These are phyloP conservation scores for Agrocybe pediades DNA, from an alignment of 768 basidiomycete genomes.

Conservation along the genomic window DNA sequence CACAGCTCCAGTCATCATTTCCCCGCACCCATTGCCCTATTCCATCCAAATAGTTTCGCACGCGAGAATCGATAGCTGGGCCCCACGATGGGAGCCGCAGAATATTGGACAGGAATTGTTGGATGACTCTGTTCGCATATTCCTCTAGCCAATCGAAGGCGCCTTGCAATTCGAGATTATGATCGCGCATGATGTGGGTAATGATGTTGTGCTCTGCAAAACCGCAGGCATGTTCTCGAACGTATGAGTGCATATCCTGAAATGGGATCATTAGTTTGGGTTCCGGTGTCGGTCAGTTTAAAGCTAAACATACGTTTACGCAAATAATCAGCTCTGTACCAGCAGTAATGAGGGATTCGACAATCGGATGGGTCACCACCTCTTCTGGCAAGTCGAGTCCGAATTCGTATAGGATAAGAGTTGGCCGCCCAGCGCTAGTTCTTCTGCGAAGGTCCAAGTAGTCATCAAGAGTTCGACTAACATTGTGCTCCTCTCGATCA, in stretches of 20 bases:
- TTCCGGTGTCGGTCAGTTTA: no score
- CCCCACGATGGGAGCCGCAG: slow-evolving; percentile 10
- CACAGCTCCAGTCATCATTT: slow-evolving; percentile 14
- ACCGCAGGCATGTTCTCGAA: slow-evolving; percentile 4
- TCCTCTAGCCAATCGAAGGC: slow-evolving; percentile 13
- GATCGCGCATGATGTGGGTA: slow-evolving; percentile 11
- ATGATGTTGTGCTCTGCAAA: slow-evolving; percentile 12
- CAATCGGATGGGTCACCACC: no score
- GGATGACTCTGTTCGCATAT: slow-evolving; percentile 4
- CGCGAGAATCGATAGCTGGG: slow-evolving; percentile 5
- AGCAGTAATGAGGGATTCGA: slow-evolving; percentile 3
- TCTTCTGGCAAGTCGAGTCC: no score
- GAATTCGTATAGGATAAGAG: no score
- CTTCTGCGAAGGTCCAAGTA: no score
- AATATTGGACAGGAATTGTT: slow-evolving; percentile 8
- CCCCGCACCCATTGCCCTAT: slow-evolving; percentile 15
- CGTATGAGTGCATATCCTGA: slow-evolving; percentile 14
- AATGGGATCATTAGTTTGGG: neutral
- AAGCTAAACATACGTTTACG: slow-evolving; percentile 7
- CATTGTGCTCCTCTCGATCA: no score
- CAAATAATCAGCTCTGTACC: slow-evolving; percentile 10
- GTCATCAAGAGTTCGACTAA: no score
- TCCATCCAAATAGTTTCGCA: slow-evolving; percentile 7
- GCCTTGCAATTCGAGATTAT: slow-evolving; percentile 5
- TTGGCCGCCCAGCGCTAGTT: no score